Percentiles rank a stretch among this genome's conserved stretches.
Evolutionary conservation across 345 rosid species (phyloP).

Genomic region (Noccaea bulbosa): DNA sequence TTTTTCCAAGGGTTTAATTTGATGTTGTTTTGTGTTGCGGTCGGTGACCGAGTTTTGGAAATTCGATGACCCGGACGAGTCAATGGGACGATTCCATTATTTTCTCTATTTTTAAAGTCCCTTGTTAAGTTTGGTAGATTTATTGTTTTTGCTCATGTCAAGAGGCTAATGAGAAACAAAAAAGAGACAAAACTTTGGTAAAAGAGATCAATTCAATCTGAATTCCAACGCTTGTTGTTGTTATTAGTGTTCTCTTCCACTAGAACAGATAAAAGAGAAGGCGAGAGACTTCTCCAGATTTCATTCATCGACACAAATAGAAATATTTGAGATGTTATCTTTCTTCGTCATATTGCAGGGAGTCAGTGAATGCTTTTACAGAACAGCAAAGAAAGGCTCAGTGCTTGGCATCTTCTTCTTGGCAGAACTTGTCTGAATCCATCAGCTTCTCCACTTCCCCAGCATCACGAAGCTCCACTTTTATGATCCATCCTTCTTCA

Average conservation of each 20-base stretch:
- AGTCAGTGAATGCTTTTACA: not conserved
- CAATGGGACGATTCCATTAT: not conserved
- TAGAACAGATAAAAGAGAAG: not conserved
- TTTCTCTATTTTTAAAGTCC: too few species aligned
- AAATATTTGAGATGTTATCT: too few species aligned
- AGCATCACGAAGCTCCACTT: conserved; percentile 63
- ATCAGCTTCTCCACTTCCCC: conserved; percentile 71
- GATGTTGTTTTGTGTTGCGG: conserved; percentile 3
- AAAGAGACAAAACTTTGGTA: too few species aligned
- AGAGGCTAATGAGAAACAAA: too few species aligned
- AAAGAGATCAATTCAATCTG: too few species aligned
- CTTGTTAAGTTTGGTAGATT: too few species aligned
- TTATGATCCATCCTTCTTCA: conserved; percentile 83
- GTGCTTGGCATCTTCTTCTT: conserved; percentile 88
- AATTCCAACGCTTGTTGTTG: not conserved
- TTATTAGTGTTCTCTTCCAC: not conserved
- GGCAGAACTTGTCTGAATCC: conserved; percentile 85
- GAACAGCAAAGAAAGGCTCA: conserved; percentile 39
- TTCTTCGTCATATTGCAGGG: not conserved
- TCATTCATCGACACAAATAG: too few species aligned
- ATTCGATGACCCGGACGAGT: conserved; percentile 27
- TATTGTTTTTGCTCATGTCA: too few species aligned
- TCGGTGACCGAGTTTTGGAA: conserved; percentile 26
- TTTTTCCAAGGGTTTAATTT: conserved; percentile 33
- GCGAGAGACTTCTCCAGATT: not conserved